Base-by-base conservation (phyloP, 306 rosid genomes). In the Cicer judaicum region DNA sequence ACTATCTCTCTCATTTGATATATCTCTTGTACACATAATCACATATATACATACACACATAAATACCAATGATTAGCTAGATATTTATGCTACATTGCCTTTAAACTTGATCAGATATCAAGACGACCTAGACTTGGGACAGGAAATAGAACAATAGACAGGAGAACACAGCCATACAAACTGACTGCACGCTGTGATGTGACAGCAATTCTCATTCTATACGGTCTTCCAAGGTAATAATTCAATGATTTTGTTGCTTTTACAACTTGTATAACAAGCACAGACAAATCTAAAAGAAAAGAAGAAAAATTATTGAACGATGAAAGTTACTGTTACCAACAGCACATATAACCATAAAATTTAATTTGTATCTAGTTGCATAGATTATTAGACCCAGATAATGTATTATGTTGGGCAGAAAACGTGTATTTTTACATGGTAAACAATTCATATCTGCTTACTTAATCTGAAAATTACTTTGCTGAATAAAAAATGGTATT, bases 171-270 rank as follows among this genome's bases (percentile, higher is more conserved):
- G 15, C 83, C 92, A 64, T 73, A 96, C 96, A 90, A 91, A 81
- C 46, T 86, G 71, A 85, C 89, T 39, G 85, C 97, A 29, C 91
- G 79, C 68, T 95, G 99, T 50, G 99, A 95, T 80, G 99, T 95
- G 70, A 95, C 99, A 1, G 99, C 99, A 71, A 95, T 95, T 78
- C 92, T 95, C 62, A 85, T 95, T 71, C 78, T 95, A 81, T 89
- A 86, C 68, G 99, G 99, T 55, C 96, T 95, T 70, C 99, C 99
- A 77, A 95, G 99, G 99, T 95, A 83, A 88, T 50, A 61, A 81
- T 52, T 46, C 34, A 11, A 8, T 43, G 73, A 36, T 49, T 76
- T 55, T 77, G 60, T 55, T 75, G 68, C 63, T 83, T 74, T 72
- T 60, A 24, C 66, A 59, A 67, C 67, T 64, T 36, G 43, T 40